Percentiles rank a stretch among this genome's conserved stretches.
These are phyloP conservation scores for Nitzschia sp. DNA, from an alignment of 108 stramenopile genomes.

Conservation along the genomic window DNA sequence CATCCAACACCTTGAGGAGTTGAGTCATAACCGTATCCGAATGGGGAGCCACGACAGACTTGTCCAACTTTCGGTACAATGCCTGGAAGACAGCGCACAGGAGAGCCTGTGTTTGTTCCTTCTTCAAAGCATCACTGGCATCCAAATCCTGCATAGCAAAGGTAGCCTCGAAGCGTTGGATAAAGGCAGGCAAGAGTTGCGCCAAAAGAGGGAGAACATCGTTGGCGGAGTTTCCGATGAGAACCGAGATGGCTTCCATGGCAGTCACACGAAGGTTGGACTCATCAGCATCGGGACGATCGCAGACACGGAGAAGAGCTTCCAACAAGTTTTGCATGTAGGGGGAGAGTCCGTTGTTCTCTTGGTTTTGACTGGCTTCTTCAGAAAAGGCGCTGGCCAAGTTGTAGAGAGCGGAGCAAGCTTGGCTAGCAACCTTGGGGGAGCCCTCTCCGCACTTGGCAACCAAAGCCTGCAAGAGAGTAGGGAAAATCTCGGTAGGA, in stretches of 20 bases:
- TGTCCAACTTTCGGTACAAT: conserved; percentile 70
- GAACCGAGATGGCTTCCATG: conserved; percentile 81
- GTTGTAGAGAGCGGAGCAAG: conserved; percentile 90
- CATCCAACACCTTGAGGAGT: conserved; percentile 85
- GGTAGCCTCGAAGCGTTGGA: conserved; percentile 73
- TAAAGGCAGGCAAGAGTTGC: conserved; percentile 72
- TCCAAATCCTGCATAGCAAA: conserved; percentile 72
- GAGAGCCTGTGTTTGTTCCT: conserved; percentile 82
- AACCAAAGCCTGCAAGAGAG: conserved; percentile 72
- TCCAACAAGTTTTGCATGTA: conserved; percentile 78
- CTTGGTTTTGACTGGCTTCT: conserved; percentile 49
- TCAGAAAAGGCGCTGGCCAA: conserved; percentile 80
- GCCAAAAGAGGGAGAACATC: conserved; percentile 67
- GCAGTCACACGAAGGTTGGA: conserved; percentile 76
- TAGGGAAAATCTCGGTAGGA: conserved; percentile 74
- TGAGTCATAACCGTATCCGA: conserved; percentile 85
- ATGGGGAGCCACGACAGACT: conserved; percentile 65
- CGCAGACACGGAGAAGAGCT: conserved; percentile 75
- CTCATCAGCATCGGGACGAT: conserved; percentile 85
- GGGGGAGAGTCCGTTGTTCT: conserved; percentile 75
- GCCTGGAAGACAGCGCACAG: conserved; percentile 86
- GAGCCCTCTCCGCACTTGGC: conserved; percentile 64
- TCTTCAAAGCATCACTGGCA: conserved; percentile 84
- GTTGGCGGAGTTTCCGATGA: conserved; percentile 82
- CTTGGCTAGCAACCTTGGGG: conserved; percentile 81